A percentile compares a stretch with the other conserved stretches of the same genome.
Conservation (phyloP, 2,329 filamentous ascomycete genomes). For the Didymella pomorum region DNA sequence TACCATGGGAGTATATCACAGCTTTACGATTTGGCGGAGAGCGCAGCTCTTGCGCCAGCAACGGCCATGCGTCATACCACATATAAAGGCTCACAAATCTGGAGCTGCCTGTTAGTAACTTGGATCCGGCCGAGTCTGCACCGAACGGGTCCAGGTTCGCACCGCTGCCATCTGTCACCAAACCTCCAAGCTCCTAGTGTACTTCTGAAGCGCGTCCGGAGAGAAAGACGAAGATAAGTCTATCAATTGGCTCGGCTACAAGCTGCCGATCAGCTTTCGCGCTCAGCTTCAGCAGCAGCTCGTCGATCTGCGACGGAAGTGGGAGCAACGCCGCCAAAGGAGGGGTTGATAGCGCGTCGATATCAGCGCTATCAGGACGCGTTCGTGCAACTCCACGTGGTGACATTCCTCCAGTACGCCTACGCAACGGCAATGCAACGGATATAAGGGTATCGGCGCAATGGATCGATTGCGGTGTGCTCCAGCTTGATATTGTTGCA, state of each 20-base stretch:
- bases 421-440: neutral
- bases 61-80: slow-evolving; percentile 16
- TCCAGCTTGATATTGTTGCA: neutral
- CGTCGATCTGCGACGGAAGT: neutral
- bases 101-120: slow-evolving; percentile 6
- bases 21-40: neutral
- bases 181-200: neutral
- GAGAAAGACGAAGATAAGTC: neutral
- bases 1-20: slow-evolving; percentile 8
- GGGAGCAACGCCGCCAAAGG: neutral
- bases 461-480: neutral
- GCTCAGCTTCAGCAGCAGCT: neutral
- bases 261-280: neutral
- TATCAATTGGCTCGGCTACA: slow-evolving; percentile 1
- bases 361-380: neutral
- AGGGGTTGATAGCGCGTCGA: neutral
- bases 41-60: slow-evolving; percentile 6
- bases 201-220: neutral
- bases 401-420: neutral
- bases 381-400: neutral
- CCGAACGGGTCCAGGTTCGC: slow-evolving; percentile 7
- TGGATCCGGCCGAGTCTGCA: slow-evolving; percentile 1
- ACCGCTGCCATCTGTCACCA: slow-evolving; percentile 2
- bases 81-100: slow-evolving; percentile 8
- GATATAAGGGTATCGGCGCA: neutral